Evolutionary conservation across 2,329 filamentous ascomycete species (phyloP), one percentile per base, ranked within the genome.

Genomic region (Paecilomyces sp.): DNA sequence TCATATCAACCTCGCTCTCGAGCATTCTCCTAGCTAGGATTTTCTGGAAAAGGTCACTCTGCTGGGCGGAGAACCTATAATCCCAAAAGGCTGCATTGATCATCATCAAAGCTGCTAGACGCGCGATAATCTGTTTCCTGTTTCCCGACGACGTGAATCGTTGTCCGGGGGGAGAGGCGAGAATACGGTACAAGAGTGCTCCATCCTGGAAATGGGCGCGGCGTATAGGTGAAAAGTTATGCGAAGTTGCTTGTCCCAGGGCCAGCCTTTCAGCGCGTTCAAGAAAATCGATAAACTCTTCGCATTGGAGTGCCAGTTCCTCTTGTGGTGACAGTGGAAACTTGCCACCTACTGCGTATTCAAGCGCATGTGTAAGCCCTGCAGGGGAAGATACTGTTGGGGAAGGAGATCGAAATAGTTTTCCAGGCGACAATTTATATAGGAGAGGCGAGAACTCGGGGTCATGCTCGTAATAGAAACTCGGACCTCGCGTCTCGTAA

Each of bases 31-130:
- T 66, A 52, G 72, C 64, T 5, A 75, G 63, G 7, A 67, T 71
- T 31, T 55, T 55, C n/a, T 77, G 68, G 58, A 76, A 77, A 5
- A 63, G 62, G 24, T 71, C 72, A 12, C 66, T 68, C 34, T 65
- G 65, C 7, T 59, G 61, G 0, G 66, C 64, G 8, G 71, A 68
- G 41, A 69, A 67, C 15, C 75, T 69, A 56, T 77, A 75, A 62
- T 77, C 73, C 74, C 74, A 77, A 11, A 77, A 65, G 4, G 70
- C 74, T 4, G 70, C 69, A 59, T 77, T 77, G 55, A 77, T 63
- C 58, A 72, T 75, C 56, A 76, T 70, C 31, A 77, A 56, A 1
- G 70, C 65, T 11, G 70, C 71, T 1, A 76, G 59, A 22, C 73
- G 70, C 22, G 74, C 65, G 52, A 76, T 68, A 55, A 74, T 72